These are phyloP conservation scores for Pestalotiopsis sp. DNA, from an alignment of 2,329 filamentous ascomycete species.

Conservation along the genomic window DNA sequence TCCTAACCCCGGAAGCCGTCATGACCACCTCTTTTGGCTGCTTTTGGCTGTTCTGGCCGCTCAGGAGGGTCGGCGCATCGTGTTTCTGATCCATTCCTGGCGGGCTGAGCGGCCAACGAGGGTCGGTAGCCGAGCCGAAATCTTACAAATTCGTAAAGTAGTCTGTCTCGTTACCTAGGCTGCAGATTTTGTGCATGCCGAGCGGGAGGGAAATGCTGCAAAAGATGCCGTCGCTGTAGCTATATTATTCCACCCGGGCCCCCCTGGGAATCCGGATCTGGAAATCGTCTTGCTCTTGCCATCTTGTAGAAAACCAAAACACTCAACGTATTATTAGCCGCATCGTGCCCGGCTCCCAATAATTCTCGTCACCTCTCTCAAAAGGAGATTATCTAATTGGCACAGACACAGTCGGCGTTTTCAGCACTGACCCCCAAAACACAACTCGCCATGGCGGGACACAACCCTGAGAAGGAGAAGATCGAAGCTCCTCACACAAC, in stretches of 20 bases:
- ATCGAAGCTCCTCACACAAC: background rate
- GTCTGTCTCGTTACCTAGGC: background rate
- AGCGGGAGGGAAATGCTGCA: background rate
- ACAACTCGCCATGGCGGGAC: background rate
- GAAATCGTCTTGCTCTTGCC: background rate
- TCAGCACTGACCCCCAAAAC: background rate
- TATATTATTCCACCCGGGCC: background rate
- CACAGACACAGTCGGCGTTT: background rate
- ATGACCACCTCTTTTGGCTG: background rate
- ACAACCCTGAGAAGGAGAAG: slow-evolving; percentile 8
- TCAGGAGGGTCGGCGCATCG: background rate
- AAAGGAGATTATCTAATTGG: background rate
- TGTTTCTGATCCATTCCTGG: background rate
- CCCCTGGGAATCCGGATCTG: background rate
- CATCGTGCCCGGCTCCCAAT: background rate
- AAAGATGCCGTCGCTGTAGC: background rate
- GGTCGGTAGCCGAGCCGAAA: background rate
- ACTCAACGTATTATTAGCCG: background rate
- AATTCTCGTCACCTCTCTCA: background rate
- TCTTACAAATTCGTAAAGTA: background rate
- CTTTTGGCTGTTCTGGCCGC: background rate
- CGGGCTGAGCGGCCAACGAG: background rate
- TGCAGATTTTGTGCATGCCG: background rate
- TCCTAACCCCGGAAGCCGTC: background rate
- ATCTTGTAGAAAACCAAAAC: background rate